A percentile compares a stretch with the other conserved stretches of the same genome.
These are phyloP conservation scores for Withania somnifera DNA, from an alignment of 305 asterid genomes.

Conservation along the genomic window DNA sequence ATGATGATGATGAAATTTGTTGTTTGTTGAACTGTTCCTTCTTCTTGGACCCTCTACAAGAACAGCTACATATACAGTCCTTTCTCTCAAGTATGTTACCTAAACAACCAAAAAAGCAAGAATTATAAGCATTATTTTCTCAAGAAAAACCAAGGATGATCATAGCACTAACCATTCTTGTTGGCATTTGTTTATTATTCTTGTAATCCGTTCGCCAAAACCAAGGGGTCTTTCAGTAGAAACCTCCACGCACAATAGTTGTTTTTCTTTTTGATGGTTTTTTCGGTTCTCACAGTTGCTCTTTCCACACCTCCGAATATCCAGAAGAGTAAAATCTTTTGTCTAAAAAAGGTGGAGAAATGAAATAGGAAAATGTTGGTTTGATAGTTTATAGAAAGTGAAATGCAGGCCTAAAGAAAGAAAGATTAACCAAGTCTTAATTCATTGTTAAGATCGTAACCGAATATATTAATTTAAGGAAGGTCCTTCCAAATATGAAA, in stretches of 20 bases:
- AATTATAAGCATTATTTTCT: neutral
- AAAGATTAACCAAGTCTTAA: neutral
- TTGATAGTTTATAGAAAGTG: neutral
- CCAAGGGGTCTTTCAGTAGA: neutral
- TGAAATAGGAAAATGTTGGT: neutral
- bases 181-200: neutral
- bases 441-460: conserved; percentile 1
- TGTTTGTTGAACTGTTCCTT: neutral
- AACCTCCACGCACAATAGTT: neutral
- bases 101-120: neutral
- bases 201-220: neutral
- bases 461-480: neutral
- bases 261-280: conserved; percentile 1
- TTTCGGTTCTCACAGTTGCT: neutral
- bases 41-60: conserved; percentile 16
- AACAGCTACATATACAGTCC: conserved; percentile 21
- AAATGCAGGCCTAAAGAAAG: conserved; percentile 3
- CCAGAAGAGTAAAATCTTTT: neutral
- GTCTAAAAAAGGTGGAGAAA: neutral
- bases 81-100: neutral
- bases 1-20: conserved; percentile 1
- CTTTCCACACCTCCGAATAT: conserved; percentile 2
- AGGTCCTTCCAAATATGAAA: neutral
- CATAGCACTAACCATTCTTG: neutral
- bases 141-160: neutral